Conservation (phyloP, 495 filamentous ascomycete species). For the Glonium stellatum region DNA sequence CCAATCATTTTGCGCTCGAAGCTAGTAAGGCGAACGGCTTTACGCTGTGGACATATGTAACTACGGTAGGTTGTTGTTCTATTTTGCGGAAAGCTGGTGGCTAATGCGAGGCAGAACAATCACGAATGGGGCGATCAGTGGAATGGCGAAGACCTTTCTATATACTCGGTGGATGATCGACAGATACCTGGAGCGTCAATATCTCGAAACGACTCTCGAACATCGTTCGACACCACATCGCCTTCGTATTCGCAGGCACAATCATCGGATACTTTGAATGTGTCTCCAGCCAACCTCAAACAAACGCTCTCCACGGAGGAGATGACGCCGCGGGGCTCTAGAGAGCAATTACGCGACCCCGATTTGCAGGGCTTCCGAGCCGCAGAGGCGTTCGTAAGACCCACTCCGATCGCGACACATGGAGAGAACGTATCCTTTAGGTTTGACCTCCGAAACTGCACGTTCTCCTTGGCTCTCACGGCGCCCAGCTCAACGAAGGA, state of each 20-base stretch:
- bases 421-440: constrained; percentile 60
- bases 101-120: constrained; percentile 52
- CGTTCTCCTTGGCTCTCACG: constrained; percentile 32
- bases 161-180: constrained; percentile 75
- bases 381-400: constrained; percentile 84
- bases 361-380: constrained; percentile 62
- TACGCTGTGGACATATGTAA: constrained; percentile 81
- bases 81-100: constrained; percentile 12
- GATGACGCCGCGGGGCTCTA: constrained; percentile 35
- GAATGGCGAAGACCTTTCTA: constrained; percentile 96
- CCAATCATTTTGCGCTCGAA: constrained; percentile 90
- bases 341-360: not conserved
- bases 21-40: constrained; percentile 73
- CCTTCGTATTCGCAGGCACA: constrained; percentile 54
- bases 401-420: constrained; percentile 67
- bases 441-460: constrained; percentile 55
- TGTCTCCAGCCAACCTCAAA: constrained; percentile 65
- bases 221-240: constrained; percentile 45
- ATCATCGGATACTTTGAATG: constrained; percentile 38
- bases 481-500: constrained; percentile 38
- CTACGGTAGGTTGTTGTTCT: constrained; percentile 46
- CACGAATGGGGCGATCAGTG: constrained; percentile 90
- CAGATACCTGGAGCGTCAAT: constrained; percentile 50
- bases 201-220: constrained; percentile 30
- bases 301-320: constrained; percentile 50